Base-by-base conservation (phyloP, 768 basidiomycete species). In the Coprinopsis marcescibilis region DNA sequence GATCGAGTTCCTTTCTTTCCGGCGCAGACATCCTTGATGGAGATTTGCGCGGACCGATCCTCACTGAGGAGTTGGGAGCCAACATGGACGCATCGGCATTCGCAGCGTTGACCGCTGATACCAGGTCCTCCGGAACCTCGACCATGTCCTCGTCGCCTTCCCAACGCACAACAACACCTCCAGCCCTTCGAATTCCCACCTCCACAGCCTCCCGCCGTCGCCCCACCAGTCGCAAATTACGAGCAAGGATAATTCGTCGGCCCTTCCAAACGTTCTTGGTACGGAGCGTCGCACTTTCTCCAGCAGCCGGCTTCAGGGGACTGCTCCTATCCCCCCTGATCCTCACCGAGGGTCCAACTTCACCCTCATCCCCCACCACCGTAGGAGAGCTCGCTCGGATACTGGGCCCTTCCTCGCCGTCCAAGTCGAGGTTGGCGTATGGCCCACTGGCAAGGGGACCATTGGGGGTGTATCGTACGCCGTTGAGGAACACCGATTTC, bases 241-340 rank as follows among this genome's bases (percentile, higher is more conserved):
- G 56, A 21, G 80, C 75, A 2, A 95, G 71, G 24, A 91, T 62
- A 21, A 95, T 68, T 21, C 71, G 71, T 30, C 75, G 71, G 1
- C 73, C 73, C 0, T 65, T 60, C 81, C 89, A 91, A 1, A 89
- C 69, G 40, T 72, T 61, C 37, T 60, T 36, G 6, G 57, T 14
- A 43, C 46, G 17, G 51, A 32, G 47, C 5, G 46, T 14, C 23
- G 19, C 26, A 8, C n/a, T 43, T 7, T 14, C 19, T 6, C 19
- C 13, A 23, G 38, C 13, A 6, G 15, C 20, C n/a, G 38, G 38
- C n/a, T n/a, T n/a, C n/a, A n/a, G n/a, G n/a, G n/a, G n/a, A n/a
- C n/a, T n/a, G n/a, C n/a, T n/a, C n/a, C n/a, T n/a, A n/a, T n/a
- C n/a, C n/a, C n/a, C n/a, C n/a, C n/a, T n/a, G n/a, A n/a, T n/a